These are phyloP conservation scores for Asterochloris erici DNA, from an alignment of 139 green algal genomes.

Conservation along the genomic window DNA sequence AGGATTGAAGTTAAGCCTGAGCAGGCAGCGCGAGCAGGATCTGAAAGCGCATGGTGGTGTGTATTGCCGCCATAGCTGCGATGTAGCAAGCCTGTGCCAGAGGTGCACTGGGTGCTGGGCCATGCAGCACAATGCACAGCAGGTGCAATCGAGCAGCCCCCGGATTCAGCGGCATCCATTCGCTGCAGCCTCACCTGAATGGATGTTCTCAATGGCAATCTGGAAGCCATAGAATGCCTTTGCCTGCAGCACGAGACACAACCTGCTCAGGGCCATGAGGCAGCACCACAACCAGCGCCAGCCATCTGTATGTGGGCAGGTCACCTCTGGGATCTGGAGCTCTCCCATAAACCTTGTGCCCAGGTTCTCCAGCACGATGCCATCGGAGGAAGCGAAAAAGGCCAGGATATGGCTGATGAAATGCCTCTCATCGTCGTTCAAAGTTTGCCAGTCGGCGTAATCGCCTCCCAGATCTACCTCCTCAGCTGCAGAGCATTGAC, in stretches of 20 bases:
- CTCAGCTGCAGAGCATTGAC: slow-evolving; percentile 57
- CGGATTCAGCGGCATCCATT: background rate
- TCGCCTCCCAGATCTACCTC: slow-evolving; percentile 97
- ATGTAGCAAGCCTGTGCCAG: background rate
- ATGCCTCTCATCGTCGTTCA: slow-evolving; percentile 87
- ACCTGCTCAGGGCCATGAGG: background rate
- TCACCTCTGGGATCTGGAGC: slow-evolving; percentile 88
- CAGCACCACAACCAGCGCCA: background rate
- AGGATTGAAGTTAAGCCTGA: too few relatives aligned
- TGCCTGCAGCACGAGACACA: slow-evolving; percentile 54
- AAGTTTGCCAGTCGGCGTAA: slow-evolving; percentile 80
- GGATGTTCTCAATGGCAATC: slow-evolving; percentile 99
- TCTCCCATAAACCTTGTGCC: slow-evolving; percentile 93
- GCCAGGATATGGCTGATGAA: slow-evolving; percentile 98
- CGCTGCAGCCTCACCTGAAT: slow-evolving; percentile 64
- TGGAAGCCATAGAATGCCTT: slow-evolving; percentile 99
- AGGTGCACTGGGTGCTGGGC: background rate
- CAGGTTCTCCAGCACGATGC: slow-evolving; percentile 98
- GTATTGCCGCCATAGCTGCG: too few relatives aligned
- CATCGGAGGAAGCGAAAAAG: slow-evolving; percentile 96
- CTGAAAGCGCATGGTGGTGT: too few relatives aligned
- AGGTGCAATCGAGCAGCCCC: background rate
- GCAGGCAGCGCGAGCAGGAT: too few relatives aligned
- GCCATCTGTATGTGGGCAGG: background rate
- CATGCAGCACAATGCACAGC: background rate